Base-by-base conservation (phyloP, 2,329 filamentous ascomycete species). In the Cladophialophora bantiana region DNA sequence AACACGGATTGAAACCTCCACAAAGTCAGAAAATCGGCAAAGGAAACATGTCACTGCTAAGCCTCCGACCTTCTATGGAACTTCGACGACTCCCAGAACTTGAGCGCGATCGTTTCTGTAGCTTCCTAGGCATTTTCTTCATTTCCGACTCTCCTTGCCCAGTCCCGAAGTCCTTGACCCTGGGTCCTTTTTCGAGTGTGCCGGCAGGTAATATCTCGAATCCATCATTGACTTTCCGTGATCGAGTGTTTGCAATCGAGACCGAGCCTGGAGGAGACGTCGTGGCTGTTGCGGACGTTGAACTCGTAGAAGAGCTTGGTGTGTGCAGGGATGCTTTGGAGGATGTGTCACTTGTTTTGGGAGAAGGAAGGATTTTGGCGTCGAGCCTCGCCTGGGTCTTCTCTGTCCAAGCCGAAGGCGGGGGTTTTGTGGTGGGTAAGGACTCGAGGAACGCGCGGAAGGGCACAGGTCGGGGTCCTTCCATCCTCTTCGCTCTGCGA, bases 161-260 rank as follows among this genome's bases (percentile, higher is more conserved):
- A 20, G 62, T 42, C 5, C 68, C 69, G 59, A 71, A 69, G 20
- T 68, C 68, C 54, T 69, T 71, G 38, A 69, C 58, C 36, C 48
- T 58, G 7, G 62, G 40, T 53, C 52, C 57, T 34, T 69, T 68
- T 7, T 68, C 54, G 40, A 73, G 52, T 31, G 69, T 68, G 15
- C 70, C 72, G 5, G 68, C 69, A 13, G 70, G 72, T 18, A 72
- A 59, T 2, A 73, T 34, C 59, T 73, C 72, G 38, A 72, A 72
- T 13, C 70, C 70, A 13, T 63, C 56, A 34, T 72, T 72, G 50
- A 72, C 52, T 52, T 68, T 70, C 15, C 67, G 58, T 38, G 66
- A 55, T 36, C 65, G 66, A 48, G 61, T 72, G 53, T 67, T 71
- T 12, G 57, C 45, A 55, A 71, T 69, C 9, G 71, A 70, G 36